phyloP scores from a whole-genome alignment of 179 eudicot species.

The Silene noctiflora region DNA sequence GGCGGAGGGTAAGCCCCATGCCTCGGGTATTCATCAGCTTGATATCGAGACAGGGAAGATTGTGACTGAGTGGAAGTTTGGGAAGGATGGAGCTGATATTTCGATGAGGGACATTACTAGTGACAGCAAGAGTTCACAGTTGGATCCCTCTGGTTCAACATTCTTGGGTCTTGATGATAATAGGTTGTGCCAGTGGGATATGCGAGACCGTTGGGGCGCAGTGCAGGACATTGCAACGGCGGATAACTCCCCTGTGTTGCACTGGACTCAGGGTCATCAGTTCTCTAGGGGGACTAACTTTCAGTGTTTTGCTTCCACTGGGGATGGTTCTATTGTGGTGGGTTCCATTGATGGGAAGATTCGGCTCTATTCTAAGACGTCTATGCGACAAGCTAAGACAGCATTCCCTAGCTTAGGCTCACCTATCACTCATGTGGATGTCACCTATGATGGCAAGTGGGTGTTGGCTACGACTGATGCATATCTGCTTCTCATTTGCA shows the following conservation, averaged over 20 bases:
- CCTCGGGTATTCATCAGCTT: slow-evolving; percentile 75
- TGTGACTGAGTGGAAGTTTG: slow-evolving; percentile 93
- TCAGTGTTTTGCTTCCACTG: slow-evolving; percentile 90
- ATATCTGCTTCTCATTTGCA: slow-evolving; percentile 84
- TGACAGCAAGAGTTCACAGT: slow-evolving; percentile 74
- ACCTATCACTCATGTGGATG: slow-evolving; percentile 89
- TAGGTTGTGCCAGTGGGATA: slow-evolving; percentile 91
- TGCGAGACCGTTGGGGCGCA: slow-evolving; percentile 74
- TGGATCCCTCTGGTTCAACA: slow-evolving; percentile 86
- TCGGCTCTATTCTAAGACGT: slow-evolving; percentile 74
- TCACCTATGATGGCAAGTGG: slow-evolving; percentile 98
- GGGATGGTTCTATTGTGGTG: slow-evolving; percentile 95
- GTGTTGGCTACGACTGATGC: slow-evolving; percentile 88
- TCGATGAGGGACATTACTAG: slow-evolving; percentile 83
- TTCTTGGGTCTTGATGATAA: slow-evolving; percentile 93
- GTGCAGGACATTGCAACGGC: slow-evolving; percentile 59
- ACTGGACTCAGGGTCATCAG: slow-evolving; percentile 94
- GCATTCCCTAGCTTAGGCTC: slow-evolving; percentile 99
- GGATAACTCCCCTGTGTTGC: slow-evolving; percentile 61
- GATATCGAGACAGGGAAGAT: slow-evolving; percentile 95
- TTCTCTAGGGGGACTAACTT: slow-evolving; percentile 91
- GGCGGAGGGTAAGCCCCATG: slow-evolving; percentile 64
- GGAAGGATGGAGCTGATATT: slow-evolving; percentile 77
- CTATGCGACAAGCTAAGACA: slow-evolving; percentile 96
- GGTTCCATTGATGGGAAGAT: slow-evolving; percentile 98